Conservation (phyloP, 2,329 filamentous ascomycete species). For the Monilinia aucupariae region DNA sequence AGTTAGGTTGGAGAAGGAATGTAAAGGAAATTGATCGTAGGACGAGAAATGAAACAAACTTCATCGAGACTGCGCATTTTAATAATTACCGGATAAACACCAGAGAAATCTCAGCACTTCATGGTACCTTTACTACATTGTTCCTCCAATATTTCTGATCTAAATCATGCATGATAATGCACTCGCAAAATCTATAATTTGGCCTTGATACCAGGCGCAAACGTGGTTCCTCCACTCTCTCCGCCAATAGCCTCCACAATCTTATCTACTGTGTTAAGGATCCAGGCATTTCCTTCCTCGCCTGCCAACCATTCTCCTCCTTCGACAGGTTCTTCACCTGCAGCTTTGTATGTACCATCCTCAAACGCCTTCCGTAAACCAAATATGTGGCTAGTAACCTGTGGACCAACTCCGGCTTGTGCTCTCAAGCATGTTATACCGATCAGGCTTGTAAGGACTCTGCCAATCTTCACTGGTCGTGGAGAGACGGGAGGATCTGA, state of each 20-base stretch:
- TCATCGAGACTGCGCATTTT: no score
- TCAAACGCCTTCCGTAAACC: conserved; percentile 71
- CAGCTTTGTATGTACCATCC: conserved; percentile 52
- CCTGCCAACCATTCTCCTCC: conserved; percentile 56
- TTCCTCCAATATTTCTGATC: neutral
- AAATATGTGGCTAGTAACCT: conserved; percentile 77
- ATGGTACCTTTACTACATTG: no score
- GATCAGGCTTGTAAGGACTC: conserved; percentile 66
- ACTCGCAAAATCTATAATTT: conserved; percentile 10
- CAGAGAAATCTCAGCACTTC: no score
- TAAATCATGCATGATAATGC: neutral
- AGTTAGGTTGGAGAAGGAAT: no score
- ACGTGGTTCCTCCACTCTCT: conserved; percentile 37
- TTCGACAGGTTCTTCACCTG: conserved; percentile 43
- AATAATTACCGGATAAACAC: no score
- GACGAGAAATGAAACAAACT: no score
- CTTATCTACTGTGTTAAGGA: conserved; percentile 55
- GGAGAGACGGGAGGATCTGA: conserved; percentile 53
- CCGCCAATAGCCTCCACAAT: conserved; percentile 50
- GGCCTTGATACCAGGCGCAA: conserved; percentile 45
- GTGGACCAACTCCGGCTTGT: conserved; percentile 76
- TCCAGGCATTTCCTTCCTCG: conserved; percentile 61
- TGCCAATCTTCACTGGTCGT: conserved; percentile 51
- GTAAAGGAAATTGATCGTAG: no score
- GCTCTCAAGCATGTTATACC: conserved; percentile 70